Evolutionary conservation across 2,329 filamentous ascomycete species (phyloP), one percentile per base, ranked within the genome.

Genomic region (Calonectria henricotiae): DNA sequence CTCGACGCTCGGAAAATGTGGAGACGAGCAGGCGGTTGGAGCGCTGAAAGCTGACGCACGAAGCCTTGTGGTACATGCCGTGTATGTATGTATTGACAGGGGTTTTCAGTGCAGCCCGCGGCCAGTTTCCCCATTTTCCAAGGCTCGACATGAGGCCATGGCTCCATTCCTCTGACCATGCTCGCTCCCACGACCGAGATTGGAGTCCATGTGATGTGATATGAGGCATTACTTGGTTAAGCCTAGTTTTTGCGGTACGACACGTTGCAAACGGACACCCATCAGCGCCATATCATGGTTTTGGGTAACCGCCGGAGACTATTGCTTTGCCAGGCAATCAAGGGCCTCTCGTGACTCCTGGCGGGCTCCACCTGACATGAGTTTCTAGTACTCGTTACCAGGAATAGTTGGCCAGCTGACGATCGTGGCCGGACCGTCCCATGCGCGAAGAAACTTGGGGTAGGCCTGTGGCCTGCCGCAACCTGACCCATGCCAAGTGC

Each of bases 121-220:
- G 72, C 63, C 58, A 58, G 67, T 72, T 73, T 71, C 62, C 58
- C 68, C 71, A 66, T 69, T 72, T 74, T 61, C 68, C 62, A 69
- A 60, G 39, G 35, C 64, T 72, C 63, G 51, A 49, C 61, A 74
- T 74, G 68, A 72, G 71, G 46, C 66, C 70, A 72, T 72, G 71
- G 67, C 72, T 67, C 69, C 61, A 68, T 74, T 68, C 65, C 64
- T 71, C 74, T 71, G 65, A 54, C 69, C 69, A 72, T 67, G 65
- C 65, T 65, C 35, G 44, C 62, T 70, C 69, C 49, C 64, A 58
- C 47, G 73, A 65, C 70, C 66, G 72, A 69, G 68, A 73, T 77
- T 74, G 58, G 47, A 51, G 64, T 61, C 55, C 46, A 60, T 49
- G 65, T 65, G 66, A 71, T 66, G 71, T 74, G 64, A 65, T 54